Percentiles rank a stretch among this genome's conserved stretches.
Evolutionary conservation across 768 basidiomycete species (phyloP).

Genomic region (Hericium alpestre): DNA sequence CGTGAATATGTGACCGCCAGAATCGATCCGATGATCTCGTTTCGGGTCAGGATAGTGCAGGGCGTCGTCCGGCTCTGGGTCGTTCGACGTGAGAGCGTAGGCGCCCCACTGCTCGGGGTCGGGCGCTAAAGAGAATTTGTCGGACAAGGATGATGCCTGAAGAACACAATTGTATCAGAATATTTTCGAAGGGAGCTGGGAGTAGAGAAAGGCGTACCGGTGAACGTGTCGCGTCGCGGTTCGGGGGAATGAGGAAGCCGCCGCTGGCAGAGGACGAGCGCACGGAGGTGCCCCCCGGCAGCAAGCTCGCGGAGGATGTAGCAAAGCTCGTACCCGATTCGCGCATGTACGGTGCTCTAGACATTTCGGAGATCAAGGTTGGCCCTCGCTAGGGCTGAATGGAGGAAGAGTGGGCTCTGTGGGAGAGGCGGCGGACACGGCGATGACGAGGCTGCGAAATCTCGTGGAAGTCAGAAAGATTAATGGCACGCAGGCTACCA

Average conservation of each 20-base stretch:
- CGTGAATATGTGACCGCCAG: slow-evolving; percentile 50
- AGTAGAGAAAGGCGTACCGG: too few relatives aligned
- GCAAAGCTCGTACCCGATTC: background rate
- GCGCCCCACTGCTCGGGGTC: slow-evolving; percentile 43
- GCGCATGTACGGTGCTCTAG: background rate
- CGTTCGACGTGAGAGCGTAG: slow-evolving; percentile 29
- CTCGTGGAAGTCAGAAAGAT: too few relatives aligned
- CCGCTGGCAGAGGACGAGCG: too few relatives aligned
- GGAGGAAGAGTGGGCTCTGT: background rate
- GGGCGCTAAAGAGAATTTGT: slow-evolving; percentile 27
- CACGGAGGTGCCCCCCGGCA: background rate
- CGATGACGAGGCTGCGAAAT: too few relatives aligned
- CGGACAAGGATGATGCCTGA: slow-evolving; percentile 7
- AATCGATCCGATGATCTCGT: slow-evolving; percentile 42
- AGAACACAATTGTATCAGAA: too few relatives aligned
- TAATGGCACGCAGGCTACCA: too few relatives aligned
- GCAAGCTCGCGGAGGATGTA: background rate
- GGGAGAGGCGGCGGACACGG: too few relatives aligned
- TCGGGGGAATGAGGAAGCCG: too few relatives aligned
- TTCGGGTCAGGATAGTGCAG: slow-evolving; percentile 55
- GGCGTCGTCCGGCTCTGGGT: slow-evolving; percentile 50
- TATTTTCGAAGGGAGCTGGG: too few relatives aligned
- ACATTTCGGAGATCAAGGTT: background rate
- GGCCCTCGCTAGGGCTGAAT: background rate
- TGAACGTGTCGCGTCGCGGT: too few relatives aligned